phyloP scores from a whole-genome alignment of 345 rosid species.

The Sonneratia alba region DNA sequence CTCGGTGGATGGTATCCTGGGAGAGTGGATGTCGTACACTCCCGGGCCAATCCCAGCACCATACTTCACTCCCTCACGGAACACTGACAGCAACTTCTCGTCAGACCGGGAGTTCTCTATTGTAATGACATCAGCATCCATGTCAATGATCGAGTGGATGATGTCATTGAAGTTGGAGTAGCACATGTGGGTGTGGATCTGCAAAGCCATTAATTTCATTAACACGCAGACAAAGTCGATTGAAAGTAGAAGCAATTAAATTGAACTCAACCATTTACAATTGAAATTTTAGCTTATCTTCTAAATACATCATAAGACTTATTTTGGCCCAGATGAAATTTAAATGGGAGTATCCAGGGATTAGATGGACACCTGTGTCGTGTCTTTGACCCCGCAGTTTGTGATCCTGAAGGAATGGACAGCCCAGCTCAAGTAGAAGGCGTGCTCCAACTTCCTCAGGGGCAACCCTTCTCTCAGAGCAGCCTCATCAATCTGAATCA shows the following conservation, averaged over 20 bases:
- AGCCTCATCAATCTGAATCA: slow-evolving; percentile 98
- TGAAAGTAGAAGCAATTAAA: background rate
- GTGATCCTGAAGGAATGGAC: slow-evolving; percentile 99
- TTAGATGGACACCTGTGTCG: slow-evolving; percentile 59
- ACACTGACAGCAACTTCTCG: slow-evolving; percentile 91
- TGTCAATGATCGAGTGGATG: slow-evolving; percentile 89
- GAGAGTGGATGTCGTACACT: slow-evolving; percentile 94
- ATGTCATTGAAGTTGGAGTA: slow-evolving; percentile 98
- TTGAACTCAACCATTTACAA: background rate
- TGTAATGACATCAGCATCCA: slow-evolving; percentile 98
- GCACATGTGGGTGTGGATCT: slow-evolving; percentile 99
- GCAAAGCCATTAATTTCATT: background rate
- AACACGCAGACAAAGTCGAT: background rate
- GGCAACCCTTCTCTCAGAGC: slow-evolving; percentile 95
- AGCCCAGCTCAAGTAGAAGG: slow-evolving; percentile 97
- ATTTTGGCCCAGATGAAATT: background rate
- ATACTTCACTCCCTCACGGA: slow-evolving; percentile 96
- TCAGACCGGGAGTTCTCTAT: slow-evolving; percentile 98
- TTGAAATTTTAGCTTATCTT: background rate
- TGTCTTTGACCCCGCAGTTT: slow-evolving; percentile 74
- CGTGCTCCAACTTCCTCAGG: slow-evolving; percentile 92
- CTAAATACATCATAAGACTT: background rate
- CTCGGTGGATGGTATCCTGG: slow-evolving; percentile 84
- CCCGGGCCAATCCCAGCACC: slow-evolving; percentile 99
- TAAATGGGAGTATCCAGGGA: background rate